phyloP scores from a whole-genome alignment of 2,329 filamentous ascomycete species.

The Ceratocystis colombiana region DNA sequence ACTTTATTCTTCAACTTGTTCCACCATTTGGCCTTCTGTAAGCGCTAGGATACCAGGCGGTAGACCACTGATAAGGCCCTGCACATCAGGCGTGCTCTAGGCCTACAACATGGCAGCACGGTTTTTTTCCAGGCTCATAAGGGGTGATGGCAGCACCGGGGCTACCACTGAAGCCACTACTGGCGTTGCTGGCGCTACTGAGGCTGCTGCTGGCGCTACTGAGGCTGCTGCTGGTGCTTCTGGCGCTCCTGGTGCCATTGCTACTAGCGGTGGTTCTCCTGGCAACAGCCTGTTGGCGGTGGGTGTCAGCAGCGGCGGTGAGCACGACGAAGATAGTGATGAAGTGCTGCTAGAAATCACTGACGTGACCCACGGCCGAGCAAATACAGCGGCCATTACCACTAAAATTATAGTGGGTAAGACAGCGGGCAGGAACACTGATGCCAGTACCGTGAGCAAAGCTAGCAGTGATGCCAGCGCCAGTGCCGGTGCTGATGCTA shows the following conservation, averaged over 20 bases:
- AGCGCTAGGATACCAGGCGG: not conserved
- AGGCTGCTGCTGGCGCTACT: not conserved
- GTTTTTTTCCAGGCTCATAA: conserved; percentile 24
- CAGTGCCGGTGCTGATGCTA: not conserved
- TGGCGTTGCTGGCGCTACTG: not conserved
- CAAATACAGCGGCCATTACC: conserved; percentile 21
- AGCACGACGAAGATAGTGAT: not conserved
- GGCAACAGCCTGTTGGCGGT: conserved; percentile 5
- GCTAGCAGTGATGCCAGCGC: conserved; percentile 30
- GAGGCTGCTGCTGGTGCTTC: not conserved
- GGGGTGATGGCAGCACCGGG: not conserved
- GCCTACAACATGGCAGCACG: conserved; percentile 17
- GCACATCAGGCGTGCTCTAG: not conserved
- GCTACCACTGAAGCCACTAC: not conserved
- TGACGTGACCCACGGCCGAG: conserved; percentile 22
- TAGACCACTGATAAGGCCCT: not conserved
- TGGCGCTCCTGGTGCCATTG: not conserved
- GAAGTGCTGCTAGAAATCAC: conserved; percentile 14
- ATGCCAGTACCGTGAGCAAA: conserved; percentile 31
- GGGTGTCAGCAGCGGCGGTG: not conserved
- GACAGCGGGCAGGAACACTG: conserved; percentile 13
- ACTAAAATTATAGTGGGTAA: conserved; percentile 20
- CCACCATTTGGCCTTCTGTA: not conserved
- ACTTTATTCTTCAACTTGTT: not conserved
- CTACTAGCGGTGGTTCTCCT: not conserved